Conservation (phyloP, 106 monocot genomes). For the Posidonia australis region DNA sequence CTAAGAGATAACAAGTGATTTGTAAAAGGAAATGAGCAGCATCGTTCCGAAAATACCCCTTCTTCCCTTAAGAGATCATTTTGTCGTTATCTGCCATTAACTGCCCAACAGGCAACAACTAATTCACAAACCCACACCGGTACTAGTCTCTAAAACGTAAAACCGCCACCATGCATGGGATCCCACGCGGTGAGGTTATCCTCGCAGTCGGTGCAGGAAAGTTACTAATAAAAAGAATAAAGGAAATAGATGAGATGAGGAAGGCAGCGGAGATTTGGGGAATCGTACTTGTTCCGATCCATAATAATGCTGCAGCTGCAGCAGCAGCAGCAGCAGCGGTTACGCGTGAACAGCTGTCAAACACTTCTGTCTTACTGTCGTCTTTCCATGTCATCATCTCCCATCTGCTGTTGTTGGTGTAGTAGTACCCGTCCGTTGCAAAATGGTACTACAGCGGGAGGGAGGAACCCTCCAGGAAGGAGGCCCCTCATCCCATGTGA, state of each 20-base stretch:
- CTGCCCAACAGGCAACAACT: neutral
- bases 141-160: too few species aligned
- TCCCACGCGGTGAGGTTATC: too few species aligned
- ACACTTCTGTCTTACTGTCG: too few species aligned
- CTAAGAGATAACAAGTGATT: too few species aligned
- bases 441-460: neutral
- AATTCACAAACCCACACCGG: neutral
- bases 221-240: neutral
- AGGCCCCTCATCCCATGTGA: too few species aligned
- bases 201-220: too few species aligned
- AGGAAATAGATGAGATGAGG: neutral
- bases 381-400: too few species aligned
- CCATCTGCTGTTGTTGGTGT: neutral
- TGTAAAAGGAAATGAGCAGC: too few species aligned
- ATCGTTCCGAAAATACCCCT: neutral
- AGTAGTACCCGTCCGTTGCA: conserved; percentile 3
- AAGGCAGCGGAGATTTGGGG: neutral
- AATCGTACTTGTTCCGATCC: neutral
- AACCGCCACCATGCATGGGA: too few species aligned
- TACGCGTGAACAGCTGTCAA: conserved; percentile 5
- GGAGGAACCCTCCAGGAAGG: neutral
- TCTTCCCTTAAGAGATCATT: neutral
- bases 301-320: neutral
- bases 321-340: too few species aligned
- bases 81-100: neutral